phyloP scores from a whole-genome alignment of 2,329 filamentous ascomycete genomes.

The Neospermospora avenae region DNA sequence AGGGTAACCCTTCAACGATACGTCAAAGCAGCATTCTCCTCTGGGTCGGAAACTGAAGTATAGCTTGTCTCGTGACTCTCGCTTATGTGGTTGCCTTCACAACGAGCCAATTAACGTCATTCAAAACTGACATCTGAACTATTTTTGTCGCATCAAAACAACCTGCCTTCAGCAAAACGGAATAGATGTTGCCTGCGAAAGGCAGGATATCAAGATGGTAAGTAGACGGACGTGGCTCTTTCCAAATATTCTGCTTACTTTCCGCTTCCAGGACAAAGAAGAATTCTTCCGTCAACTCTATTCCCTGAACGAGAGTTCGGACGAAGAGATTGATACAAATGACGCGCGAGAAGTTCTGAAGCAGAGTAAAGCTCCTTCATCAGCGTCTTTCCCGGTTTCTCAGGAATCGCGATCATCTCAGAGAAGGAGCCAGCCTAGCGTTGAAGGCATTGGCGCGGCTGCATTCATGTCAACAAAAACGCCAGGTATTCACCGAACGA shows the following conservation, averaged over 20 bases:
- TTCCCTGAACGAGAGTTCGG: slow-evolving; percentile 28
- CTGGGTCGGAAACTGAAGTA: too few species aligned
- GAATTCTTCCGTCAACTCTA: slow-evolving; percentile 29
- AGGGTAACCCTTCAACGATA: too few species aligned
- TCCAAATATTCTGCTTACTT: background rate
- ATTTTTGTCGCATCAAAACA: background rate
- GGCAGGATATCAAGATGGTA: background rate
- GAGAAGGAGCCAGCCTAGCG: slow-evolving; percentile 7
- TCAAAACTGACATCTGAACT: background rate
- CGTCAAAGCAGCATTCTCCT: too few species aligned
- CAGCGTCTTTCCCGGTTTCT: slow-evolving; percentile 34
- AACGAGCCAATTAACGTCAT: slow-evolving; percentile 1
- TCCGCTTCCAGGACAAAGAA: slow-evolving; percentile 14
- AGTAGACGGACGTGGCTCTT: background rate
- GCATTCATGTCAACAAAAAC: slow-evolving; percentile 16
- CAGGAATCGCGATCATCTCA: slow-evolving; percentile 35
- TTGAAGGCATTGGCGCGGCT: background rate
- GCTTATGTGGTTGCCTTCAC: slow-evolving; percentile 2
- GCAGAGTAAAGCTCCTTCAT: slow-evolving; percentile 17
- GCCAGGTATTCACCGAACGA: slow-evolving; percentile 23
- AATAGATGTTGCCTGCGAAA: background rate
- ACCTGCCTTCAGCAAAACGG: too few species aligned
- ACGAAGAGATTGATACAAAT: slow-evolving; percentile 27
- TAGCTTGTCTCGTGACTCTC: background rate
- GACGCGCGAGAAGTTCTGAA: slow-evolving; percentile 18